Evolutionary conservation across 2,329 filamentous ascomycete genomes (phyloP), one percentile per base, ranked within the genome.

Genomic region (Whalleya microplaca): DNA sequence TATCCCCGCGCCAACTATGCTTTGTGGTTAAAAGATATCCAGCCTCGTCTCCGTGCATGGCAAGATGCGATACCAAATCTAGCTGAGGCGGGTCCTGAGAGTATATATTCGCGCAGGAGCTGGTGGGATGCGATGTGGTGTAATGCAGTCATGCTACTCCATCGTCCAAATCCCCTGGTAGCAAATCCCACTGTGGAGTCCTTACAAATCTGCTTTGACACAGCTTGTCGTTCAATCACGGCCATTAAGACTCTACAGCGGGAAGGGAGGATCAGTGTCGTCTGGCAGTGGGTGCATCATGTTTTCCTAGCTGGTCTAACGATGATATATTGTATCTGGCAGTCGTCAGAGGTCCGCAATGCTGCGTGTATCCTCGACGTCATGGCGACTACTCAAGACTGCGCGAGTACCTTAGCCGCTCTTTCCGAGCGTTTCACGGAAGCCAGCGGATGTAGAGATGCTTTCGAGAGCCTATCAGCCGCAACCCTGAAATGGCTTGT

Each of bases 251-350:
- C 60, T 3, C 54, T 73, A 45, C 69, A 73, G 43, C 66, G 69
- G 21, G 69, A 72, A 23, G 63, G 65, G 3, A 68, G 63, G 46
- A 57, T 72, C 42, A 69, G 68, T 41, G 63, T 72, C 20, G 51
- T 68, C 16, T 73, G 71, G 71, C 69, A 62, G 56, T 68, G 54
- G 32, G 69, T 70, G 0, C 70, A 73, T 54, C 63, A 67, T 12
- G 64, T 73, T 37, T 71, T 73, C 58, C 62, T 73, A 44, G 70
- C 71, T 18, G 46, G 23, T n/a, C n/a, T n/a, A n/a, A n/a, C n/a
- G n/a, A n/a, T n/a, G n/a, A n/a, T n/a, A n/a, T n/a, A n/a, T n/a
- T n/a, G n/a, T n/a, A n/a, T n/a, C n/a, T n/a, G n/a, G 21, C 56
- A 51, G 18, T 56, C 56, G 12, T 47, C n/a, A n/a, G n/a, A n/a